Evolutionary conservation across 208 protist species (phyloP).

Genomic region (Leishmania guyanensis): DNA sequence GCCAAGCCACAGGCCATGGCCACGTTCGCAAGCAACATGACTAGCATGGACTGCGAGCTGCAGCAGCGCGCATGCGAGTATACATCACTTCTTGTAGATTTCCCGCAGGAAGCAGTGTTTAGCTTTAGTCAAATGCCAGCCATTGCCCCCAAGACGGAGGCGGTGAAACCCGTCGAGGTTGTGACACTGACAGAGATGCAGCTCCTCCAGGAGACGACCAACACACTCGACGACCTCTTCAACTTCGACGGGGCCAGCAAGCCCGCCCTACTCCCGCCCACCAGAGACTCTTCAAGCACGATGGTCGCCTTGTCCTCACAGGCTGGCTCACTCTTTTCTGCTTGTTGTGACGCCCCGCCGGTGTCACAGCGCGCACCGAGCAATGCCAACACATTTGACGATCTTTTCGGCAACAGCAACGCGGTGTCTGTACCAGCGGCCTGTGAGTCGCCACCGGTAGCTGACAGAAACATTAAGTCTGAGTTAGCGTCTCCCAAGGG

Average conservation of each 20-base stretch:
- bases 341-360: neutral
- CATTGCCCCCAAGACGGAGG: conserved; percentile 40
- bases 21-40: conserved; percentile 62
- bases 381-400: conserved; percentile 16
- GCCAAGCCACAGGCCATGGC: conserved; percentile 42
- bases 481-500: neutral
- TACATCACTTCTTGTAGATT: conserved; percentile 76
- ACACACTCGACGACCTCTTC: conserved; percentile 77
- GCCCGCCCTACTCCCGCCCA: conserved; percentile 7
- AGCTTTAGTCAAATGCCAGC: conserved; percentile 85
- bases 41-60: conserved; percentile 91
- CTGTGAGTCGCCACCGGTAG: conserved; percentile 12
- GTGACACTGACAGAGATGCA: conserved; percentile 53
- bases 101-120: conserved; percentile 71
- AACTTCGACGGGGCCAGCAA: conserved; percentile 42
- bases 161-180: conserved; percentile 61
- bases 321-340: neutral
- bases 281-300: conserved; percentile 8
- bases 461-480: neutral
- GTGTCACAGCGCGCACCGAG: neutral
- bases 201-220: conserved; percentile 54
- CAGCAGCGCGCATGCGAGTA: conserved; percentile 96
- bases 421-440: conserved; percentile 5
- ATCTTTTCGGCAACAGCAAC: conserved; percentile 33
- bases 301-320: conserved; percentile 7